A percentile compares a stretch with the other conserved stretches of the same genome.
Conservation (phyloP, 2,329 filamentous ascomycete species). For the Aspergillus piperis region DNA sequence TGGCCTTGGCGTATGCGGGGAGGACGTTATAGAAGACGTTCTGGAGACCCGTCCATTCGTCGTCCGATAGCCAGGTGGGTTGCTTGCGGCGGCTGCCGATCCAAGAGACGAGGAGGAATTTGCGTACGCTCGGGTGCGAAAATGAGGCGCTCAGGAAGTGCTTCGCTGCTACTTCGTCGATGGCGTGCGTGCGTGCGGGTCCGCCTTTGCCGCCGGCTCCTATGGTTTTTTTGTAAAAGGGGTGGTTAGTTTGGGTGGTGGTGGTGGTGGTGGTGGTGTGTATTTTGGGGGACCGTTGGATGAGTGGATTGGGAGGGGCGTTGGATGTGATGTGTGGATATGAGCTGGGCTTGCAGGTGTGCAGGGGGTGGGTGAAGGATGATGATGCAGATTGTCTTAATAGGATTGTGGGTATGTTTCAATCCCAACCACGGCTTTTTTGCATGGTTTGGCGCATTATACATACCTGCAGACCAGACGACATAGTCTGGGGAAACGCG, state of each 20-base stretch:
- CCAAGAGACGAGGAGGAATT: conserved; percentile 59
- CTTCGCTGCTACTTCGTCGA: conserved; percentile 58
- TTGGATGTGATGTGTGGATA: background rate
- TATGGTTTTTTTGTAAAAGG: conserved; percentile 22
- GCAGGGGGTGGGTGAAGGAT: background rate
- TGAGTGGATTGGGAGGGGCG: background rate
- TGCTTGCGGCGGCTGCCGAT: conserved; percentile 51
- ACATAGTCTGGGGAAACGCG: conserved; percentile 47
- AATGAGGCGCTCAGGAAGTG: conserved; percentile 55
- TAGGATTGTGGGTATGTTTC: background rate
- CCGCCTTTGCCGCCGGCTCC: conserved; percentile 60
- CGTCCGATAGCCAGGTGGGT: conserved; percentile 54
- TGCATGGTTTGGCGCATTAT: conserved; percentile 5
- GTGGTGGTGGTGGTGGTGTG: no score
- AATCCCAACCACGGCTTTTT: background rate
- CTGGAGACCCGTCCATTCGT: conserved; percentile 48
- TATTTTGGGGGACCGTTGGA: background rate
- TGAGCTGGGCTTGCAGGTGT: background rate
- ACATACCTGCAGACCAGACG: conserved; percentile 49
- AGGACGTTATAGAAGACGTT: conserved; percentile 52
- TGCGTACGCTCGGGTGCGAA: conserved; percentile 48
- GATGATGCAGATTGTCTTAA: background rate
- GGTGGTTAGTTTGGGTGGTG: background rate
- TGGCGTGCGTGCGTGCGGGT: conserved; percentile 50
- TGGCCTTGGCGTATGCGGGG: conserved; percentile 56